Conservation (phyloP, 768 basidiomycete genomes). For the Gloeostereum incarnatum region DNA sequence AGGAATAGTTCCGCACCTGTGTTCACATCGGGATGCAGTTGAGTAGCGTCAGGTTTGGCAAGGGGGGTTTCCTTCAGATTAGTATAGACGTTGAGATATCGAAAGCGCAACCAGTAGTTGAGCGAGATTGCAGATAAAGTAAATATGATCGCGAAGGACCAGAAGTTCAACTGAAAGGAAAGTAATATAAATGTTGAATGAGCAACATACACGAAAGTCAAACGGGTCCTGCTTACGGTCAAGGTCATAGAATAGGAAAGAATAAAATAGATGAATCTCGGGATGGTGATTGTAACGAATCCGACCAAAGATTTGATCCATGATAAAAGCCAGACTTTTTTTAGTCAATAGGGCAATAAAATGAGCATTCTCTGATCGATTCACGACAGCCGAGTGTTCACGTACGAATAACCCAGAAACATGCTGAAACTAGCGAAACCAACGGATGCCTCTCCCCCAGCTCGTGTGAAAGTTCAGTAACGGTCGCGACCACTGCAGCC, state of each 20-base stretch:
- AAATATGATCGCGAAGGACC: conserved; percentile 79
- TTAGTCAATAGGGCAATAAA: conserved; percentile 2
- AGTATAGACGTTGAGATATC: conserved; percentile 67
- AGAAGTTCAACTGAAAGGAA: conserved; percentile 71
- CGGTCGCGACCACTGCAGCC: no score
- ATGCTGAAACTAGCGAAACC: conserved; percentile 68
- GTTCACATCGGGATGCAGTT: conserved; percentile 89
- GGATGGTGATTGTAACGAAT: conserved; percentile 78
- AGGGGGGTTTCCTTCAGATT: conserved; percentile 76
- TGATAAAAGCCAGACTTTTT: conserved; percentile 76
- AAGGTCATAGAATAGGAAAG: conserved; percentile 87
- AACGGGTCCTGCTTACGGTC: conserved; percentile 42
- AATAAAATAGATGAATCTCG: conserved; percentile 65
- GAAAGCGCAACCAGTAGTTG: conserved; percentile 81
- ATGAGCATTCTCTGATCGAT: background rate
- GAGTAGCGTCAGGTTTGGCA: conserved; percentile 74
- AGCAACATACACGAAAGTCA: no score
- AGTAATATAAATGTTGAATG: conserved; percentile 2
- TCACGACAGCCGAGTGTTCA: conserved; percentile 11
- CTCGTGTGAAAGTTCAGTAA: no score
- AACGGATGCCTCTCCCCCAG: conserved; percentile 67
- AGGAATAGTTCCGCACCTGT: conserved; percentile 25
- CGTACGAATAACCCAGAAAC: conserved; percentile 79
- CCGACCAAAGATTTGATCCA: conserved; percentile 68
- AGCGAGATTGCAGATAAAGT: conserved; percentile 52